phyloP scores from a whole-genome alignment of 1,284 basidiomycete species.

The Microbotryum lychnidis-dioicae region DNA sequence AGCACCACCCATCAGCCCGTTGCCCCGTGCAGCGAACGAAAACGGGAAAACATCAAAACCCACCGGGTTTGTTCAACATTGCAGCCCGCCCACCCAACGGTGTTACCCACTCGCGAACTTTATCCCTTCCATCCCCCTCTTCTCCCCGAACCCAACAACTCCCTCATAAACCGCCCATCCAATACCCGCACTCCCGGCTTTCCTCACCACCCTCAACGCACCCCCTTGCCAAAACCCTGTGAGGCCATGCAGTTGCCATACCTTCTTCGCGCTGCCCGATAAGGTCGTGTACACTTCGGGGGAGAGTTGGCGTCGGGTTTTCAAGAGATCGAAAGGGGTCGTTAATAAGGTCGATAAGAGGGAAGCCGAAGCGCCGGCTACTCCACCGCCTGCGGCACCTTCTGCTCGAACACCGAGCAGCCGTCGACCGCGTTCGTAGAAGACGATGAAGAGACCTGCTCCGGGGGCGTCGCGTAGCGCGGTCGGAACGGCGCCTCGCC shows the following conservation, averaged over 20 bases:
- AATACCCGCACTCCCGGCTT: conserved; percentile 81
- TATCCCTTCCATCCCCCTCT: background rate
- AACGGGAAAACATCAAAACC: too few relatives aligned
- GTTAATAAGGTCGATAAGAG: conserved; percentile 34
- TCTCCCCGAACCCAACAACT: conserved; percentile 38
- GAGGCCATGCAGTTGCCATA: conserved; percentile 24
- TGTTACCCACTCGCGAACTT: background rate
- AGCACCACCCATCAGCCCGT: too few relatives aligned
- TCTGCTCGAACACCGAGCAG: conserved; percentile 19
- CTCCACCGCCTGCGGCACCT: conserved; percentile 21
- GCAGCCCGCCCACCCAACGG: too few relatives aligned
- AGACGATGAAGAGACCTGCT: conserved; percentile 83
- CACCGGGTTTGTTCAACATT: too few relatives aligned
- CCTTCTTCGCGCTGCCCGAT: conserved; percentile 11
- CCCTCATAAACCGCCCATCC: conserved; percentile 90
- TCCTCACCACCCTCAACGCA: conserved; percentile 70
- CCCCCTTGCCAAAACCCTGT: conserved; percentile 77
- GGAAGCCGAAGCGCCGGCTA: conserved; percentile 30
- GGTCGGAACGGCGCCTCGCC: conserved; percentile 54
- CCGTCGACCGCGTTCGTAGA: conserved; percentile 57
- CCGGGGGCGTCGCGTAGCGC: conserved; percentile 91
- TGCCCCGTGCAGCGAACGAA: too few relatives aligned
- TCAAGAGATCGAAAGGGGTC: conserved; percentile 37
- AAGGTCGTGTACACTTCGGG: conserved; percentile 23
- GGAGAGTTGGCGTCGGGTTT: conserved; percentile 34